Base-by-base conservation (phyloP, 2,329 filamentous ascomycete species). In the Pleurostoma richardsiae region DNA sequence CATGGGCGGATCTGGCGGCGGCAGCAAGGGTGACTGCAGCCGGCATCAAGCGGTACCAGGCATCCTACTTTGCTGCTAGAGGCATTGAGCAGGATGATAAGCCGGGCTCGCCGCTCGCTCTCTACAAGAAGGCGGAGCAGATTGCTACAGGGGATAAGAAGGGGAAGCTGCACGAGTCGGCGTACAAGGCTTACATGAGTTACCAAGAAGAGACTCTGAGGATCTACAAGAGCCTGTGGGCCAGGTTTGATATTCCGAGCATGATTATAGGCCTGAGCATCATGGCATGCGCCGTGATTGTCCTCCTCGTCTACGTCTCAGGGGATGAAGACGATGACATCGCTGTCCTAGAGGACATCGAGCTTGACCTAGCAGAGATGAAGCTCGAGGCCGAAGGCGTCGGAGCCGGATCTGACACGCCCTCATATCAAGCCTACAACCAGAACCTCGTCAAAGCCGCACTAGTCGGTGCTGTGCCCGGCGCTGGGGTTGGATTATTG, bases 21-120 rank as follows among this genome's bases (percentile, higher is more conserved):
- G 90, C 91, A 1, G 88, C 85, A 45, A 83, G 86, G 29, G 71
- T 96, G 49, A 78, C 90, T 1, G 82, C 90, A 28, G 88, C 90
- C 6, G 92, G 94, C 52, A 94, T 96, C 49, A 84, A 90, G 66
- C 82, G 87, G 55, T 99, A 99, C 59, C 91, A 96, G 62, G 73
- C 79, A 45, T 85, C 90, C 41, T 99, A 99, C 63, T 85, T 87
- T 48, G 69, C 74, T 31, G 88, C 84, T 10, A 80, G 86, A 26
- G 85, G 86, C 2, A 75, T 89, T 3, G 78, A 85, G 40, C 79
- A 85, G 43, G 76, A 73, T 29, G 69, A 74, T 4, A 77, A 77
- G 7, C 71, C 79, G 5, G 74, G 74, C 1, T 70, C 69, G 7
- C 76, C 83, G 1, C 64, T 74, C 38, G 68, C 72, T 2, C 68